These are phyloP conservation scores for Mycosphaerella sp. DNA, from an alignment of 2,329 filamentous ascomycete species.

Conservation along the genomic window DNA sequence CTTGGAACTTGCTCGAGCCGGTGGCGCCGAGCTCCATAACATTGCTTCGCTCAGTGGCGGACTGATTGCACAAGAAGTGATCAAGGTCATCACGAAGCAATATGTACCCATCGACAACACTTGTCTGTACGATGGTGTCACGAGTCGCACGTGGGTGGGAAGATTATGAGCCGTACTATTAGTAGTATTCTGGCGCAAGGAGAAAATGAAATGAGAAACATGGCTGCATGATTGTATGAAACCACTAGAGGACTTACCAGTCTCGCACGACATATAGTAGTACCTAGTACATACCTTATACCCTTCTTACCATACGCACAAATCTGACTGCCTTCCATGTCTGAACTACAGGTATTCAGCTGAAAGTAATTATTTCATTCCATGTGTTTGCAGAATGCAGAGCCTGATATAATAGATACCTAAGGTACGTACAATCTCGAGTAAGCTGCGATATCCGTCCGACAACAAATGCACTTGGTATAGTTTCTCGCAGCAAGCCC, in stretches of 20 bases:
- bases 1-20: slow-evolving; percentile 58
- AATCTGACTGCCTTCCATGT: too few species aligned
- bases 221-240: not conserved
- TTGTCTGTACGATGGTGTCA: slow-evolving; percentile 57
- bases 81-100: slow-evolving; percentile 74
- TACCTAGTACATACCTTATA: too few species aligned
- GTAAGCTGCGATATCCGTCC: slow-evolving; percentile 81
- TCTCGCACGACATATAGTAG: too few species aligned
- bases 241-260: too few species aligned
- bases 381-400: too few species aligned
- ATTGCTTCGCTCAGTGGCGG: slow-evolving; percentile 82
- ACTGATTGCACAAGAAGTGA: slow-evolving; percentile 92
- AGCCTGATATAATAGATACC: too few species aligned
- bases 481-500: slow-evolving; percentile 96
- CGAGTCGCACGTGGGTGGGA: slow-evolving; percentile 43
- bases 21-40: slow-evolving; percentile 85
- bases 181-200: not conserved
- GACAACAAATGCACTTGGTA: slow-evolving; percentile 90
- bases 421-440: slow-evolving; percentile 83
- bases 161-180: slow-evolving; percentile 20
- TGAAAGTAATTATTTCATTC: too few species aligned
- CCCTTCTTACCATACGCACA: too few species aligned
- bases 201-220: not conserved
- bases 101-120: slow-evolving; percentile 60
- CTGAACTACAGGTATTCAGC: too few species aligned